Base-by-base conservation (phyloP, 352 stramenopile genomes). In the Pythium vanterpoolii region DNA sequence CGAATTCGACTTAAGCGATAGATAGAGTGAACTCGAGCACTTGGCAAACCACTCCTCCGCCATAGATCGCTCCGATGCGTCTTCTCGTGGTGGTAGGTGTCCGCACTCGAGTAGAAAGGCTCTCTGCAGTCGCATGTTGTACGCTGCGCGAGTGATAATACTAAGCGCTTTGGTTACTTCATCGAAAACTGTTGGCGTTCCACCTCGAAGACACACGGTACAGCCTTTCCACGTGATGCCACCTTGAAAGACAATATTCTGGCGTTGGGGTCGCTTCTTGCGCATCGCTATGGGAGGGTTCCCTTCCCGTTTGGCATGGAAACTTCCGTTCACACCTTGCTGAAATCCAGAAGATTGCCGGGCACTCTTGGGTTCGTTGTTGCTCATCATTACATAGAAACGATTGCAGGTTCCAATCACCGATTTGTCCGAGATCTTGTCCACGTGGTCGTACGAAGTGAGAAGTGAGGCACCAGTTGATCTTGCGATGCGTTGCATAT, bases 231-330 rank as follows among this genome's bases (percentile, higher is more conserved):
- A 73, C 18, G 69, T 79, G 19, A 86, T 73, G 0, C 83, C 86
- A 30, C 83, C 83, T 77, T 95, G 83, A 48, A 95, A 95, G 27
- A 95, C 83, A 30, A 95, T 87, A 39, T 93, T 92, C 51, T 95
- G 83, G 1, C 81, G 73, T 30, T 91, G 83, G 11, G 74, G 81
- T 11, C 83, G 77, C 55, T 87, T 89, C 58, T 76, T 69, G 7
- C 70, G 66, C 23, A 21, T 43, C 28, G 63, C 46, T 28, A 53
- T 55, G n/a, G 31, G 18, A 23, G 24, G 16, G 19, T 44, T 60
- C 26, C 10, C 30, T 5, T 60, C 52, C 4, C 64, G 34, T 13
- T 44, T 58, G 1, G 61, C 27, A 2, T 74, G 57, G 23, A 57
- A 73, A 9, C 34, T 53, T 1, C 57, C 71, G 19, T 62, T 74